A percentile compares a stretch with the other conserved stretches of the same genome.
Evolutionary conservation across 306 rosid species (phyloP).

Genomic region (Prosopis cineraria): DNA sequence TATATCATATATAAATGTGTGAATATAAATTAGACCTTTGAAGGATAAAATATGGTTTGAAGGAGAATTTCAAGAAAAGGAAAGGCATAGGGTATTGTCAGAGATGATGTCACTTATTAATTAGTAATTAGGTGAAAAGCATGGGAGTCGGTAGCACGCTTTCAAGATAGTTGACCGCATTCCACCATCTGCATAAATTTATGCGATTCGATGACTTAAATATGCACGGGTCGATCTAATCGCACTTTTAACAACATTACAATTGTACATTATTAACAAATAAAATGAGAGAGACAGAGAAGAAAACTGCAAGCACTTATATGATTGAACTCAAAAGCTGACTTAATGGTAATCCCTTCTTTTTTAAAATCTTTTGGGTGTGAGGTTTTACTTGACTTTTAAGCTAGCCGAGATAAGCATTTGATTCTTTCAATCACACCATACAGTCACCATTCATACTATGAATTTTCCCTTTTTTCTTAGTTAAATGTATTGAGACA

Average conservation of each 20-base stretch:
- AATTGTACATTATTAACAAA: not conserved
- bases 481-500: slow-evolving; percentile 47
- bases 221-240: not conserved
- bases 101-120: slow-evolving; percentile 6
- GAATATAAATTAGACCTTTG: not conserved
- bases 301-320: not conserved
- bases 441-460: not conserved
- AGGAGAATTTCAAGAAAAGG: not conserved
- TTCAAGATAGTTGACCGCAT: not conserved
- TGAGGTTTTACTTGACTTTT: slow-evolving; percentile 7
- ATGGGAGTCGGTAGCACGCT: not conserved
- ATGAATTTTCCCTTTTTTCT: not conserved
- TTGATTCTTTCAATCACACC: not conserved
- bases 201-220: not conserved
- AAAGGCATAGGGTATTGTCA: not conserved
- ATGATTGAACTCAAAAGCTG: not conserved
- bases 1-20: not conserved
- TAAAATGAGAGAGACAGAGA: too few species aligned
- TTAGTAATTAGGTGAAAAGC: slow-evolving; percentile 11
- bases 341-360: not conserved
- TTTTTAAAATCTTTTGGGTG: not conserved
- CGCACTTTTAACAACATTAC: not conserved
- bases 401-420: not conserved
- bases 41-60: not conserved
- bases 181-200: not conserved